Conservation (phyloP, 305 asterid species). For the Fraxinus platypoda region DNA sequence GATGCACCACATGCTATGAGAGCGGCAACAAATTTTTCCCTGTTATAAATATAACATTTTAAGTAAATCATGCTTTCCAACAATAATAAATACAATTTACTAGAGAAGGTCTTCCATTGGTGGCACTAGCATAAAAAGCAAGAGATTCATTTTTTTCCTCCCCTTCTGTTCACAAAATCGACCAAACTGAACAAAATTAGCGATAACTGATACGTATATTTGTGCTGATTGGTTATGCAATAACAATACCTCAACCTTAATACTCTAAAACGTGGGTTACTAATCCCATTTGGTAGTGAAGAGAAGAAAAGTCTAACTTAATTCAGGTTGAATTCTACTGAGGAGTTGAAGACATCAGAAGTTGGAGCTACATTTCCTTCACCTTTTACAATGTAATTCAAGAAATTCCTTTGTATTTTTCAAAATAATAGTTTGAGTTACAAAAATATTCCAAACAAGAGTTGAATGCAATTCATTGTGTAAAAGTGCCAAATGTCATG, state of each 20-base stretch:
- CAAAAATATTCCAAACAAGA: neutral
- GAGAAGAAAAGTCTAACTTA: neutral
- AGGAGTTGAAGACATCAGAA: neutral
- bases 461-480: neutral
- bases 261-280: neutral
- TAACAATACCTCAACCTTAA: neutral
- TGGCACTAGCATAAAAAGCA: neutral
- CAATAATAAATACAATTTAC: neutral
- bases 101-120: neutral
- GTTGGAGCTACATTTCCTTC: neutral
- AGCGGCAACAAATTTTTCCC: slow-evolving; percentile 96
- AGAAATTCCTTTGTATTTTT: neutral
- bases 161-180: neutral
- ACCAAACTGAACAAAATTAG: neutral
- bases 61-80: neutral
- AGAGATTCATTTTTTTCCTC: neutral
- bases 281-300: neutral
- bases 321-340: neutral
- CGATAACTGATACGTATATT: neutral
- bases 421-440: neutral
- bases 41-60: slow-evolving; percentile 31
- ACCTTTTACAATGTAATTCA: neutral
- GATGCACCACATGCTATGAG: slow-evolving; percentile 94
- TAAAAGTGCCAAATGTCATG: neutral
- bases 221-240: neutral